A percentile compares a stretch with the other conserved stretches of the same genome.
Evolutionary conservation across 176 grass and related monocot genomes (phyloP).

Genomic region (Triticum monococcum): DNA sequence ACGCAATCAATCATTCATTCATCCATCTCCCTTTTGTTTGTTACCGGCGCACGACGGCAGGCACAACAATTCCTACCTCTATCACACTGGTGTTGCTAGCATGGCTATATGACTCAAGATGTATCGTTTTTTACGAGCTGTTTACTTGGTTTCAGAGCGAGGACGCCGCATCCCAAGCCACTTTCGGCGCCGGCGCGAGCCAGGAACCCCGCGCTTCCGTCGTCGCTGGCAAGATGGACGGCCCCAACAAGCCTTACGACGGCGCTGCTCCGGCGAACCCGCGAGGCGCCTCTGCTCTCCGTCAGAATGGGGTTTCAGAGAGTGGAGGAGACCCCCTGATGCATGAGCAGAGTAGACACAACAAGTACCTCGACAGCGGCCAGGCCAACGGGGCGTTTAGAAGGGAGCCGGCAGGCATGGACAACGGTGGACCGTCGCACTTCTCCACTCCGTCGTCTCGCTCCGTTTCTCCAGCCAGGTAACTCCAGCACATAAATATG

Average conservation of each 20-base stretch:
- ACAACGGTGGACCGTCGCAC: slow-evolving; percentile 51
- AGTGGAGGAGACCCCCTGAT: slow-evolving; percentile 32
- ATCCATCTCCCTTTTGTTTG: not conserved
- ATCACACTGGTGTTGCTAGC: not conserved
- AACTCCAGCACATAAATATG: not conserved
- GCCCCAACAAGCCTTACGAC: slow-evolving; percentile 12
- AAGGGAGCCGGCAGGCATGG: slow-evolving; percentile 34
- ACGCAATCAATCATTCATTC: too few species aligned
- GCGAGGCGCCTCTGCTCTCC: slow-evolving; percentile 15
- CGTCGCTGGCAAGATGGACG: slow-evolving; percentile 24
- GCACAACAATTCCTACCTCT: too few species aligned
- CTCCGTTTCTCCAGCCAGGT: slow-evolving; percentile 84
- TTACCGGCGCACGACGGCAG: too few species aligned
- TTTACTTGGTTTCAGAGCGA: slow-evolving; percentile 28
- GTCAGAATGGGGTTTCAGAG: slow-evolving; percentile 33
- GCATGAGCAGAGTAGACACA: slow-evolving; percentile 26
- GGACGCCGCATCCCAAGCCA: slow-evolving; percentile 28
- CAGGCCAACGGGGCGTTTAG: slow-evolving; percentile 50
- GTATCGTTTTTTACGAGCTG: too few species aligned
- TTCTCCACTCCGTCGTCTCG: slow-evolving; percentile 77
- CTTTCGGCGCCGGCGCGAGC: not conserved
- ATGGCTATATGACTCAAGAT: not conserved
- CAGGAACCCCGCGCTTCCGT: slow-evolving; percentile 22
- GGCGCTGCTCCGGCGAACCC: slow-evolving; percentile 14
- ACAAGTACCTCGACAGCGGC: slow-evolving; percentile 26